Evolutionary conservation across 768 basidiomycete genomes (phyloP).

Genomic region (Russula lepida): DNA sequence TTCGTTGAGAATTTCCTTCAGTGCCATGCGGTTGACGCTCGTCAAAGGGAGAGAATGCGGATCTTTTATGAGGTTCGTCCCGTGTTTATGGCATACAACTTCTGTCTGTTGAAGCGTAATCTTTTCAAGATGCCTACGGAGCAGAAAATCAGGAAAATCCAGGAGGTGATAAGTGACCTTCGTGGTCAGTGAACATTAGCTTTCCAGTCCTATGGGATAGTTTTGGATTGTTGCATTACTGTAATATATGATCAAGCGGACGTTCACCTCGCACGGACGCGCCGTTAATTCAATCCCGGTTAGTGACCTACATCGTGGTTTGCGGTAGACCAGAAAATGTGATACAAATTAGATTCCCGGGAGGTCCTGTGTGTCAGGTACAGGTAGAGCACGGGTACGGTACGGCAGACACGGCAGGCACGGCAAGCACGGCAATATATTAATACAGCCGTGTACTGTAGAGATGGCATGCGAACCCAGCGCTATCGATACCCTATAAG

Average conservation of each 20-base stretch:
- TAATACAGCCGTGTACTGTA: too few species aligned
- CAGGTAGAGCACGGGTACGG: too few species aligned
- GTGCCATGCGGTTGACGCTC: slow-evolving; percentile 32
- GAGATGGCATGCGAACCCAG: too few species aligned
- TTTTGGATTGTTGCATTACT: not conserved
- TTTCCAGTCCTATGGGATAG: not conserved
- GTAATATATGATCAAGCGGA: slow-evolving; percentile 2
- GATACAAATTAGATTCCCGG: too few species aligned
- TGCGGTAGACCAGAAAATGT: not conserved
- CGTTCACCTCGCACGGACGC: not conserved
- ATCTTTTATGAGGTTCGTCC: slow-evolving; percentile 40
- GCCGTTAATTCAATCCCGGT: not conserved
- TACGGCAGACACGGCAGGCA: too few species aligned
- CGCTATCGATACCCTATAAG: not conserved
- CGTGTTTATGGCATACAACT: not conserved
- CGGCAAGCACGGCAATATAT: too few species aligned
- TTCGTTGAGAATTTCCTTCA: slow-evolving; percentile 44
- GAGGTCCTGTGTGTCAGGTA: too few species aligned
- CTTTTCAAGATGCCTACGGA: slow-evolving; percentile 43
- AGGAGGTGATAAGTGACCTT: slow-evolving; percentile 39
- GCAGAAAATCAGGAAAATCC: slow-evolving; percentile 44
- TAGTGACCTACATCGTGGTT: not conserved
- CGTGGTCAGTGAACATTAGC: slow-evolving; percentile 18
- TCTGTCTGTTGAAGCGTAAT: not conserved
- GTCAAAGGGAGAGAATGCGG: slow-evolving; percentile 40